These are phyloP conservation scores for Alternaria gansuensis DNA, from an alignment of 2,329 filamentous ascomycete genomes.

Conservation along the genomic window DNA sequence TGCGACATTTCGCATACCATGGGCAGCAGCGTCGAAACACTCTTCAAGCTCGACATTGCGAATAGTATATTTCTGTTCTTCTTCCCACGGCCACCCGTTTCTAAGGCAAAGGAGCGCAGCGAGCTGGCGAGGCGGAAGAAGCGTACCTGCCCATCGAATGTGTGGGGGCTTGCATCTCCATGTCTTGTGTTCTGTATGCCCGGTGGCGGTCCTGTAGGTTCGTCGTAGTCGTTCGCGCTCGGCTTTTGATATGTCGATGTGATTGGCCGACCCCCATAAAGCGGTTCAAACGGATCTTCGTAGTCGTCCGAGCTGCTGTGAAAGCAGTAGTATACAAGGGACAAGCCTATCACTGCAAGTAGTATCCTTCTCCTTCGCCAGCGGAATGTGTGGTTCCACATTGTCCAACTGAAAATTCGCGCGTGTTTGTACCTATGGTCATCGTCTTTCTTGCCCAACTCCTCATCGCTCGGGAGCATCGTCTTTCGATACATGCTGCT, in stretches of 20 bases:
- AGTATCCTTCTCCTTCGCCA: conserved; percentile 62
- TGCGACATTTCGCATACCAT: conserved; percentile 86
- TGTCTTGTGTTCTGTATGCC: conserved; percentile 32
- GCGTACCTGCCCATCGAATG: conserved; percentile 73
- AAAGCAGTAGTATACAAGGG: conserved; percentile 70
- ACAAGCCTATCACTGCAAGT: conserved; percentile 50
- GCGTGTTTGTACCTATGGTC: conserved; percentile 59
- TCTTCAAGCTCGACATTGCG: conserved; percentile 76
- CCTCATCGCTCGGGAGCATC: conserved; percentile 65
- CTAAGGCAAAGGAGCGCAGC: conserved; percentile 65
- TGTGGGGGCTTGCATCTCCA: conserved; percentile 30
- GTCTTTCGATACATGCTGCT: conserved; percentile 51
- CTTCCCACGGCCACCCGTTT: conserved; percentile 61
- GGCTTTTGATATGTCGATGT: conserved; percentile 22
- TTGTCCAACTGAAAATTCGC: conserved; percentile 44
- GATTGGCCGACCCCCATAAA: conserved; percentile 15
- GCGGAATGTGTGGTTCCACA: conserved; percentile 44
- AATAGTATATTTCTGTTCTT: conserved; percentile 80
- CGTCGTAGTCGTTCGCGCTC: conserved; percentile 19
- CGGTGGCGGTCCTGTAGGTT: conserved; percentile 41
- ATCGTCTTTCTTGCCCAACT: conserved; percentile 72
- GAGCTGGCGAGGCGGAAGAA: conserved; percentile 72
- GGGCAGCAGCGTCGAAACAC: conserved; percentile 76
- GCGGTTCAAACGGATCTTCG: conserved; percentile 1
- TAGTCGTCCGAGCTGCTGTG: conserved; percentile 43